Conservation (phyloP, 768 basidiomycete species). For the Leccinum rimulosum region DNA sequence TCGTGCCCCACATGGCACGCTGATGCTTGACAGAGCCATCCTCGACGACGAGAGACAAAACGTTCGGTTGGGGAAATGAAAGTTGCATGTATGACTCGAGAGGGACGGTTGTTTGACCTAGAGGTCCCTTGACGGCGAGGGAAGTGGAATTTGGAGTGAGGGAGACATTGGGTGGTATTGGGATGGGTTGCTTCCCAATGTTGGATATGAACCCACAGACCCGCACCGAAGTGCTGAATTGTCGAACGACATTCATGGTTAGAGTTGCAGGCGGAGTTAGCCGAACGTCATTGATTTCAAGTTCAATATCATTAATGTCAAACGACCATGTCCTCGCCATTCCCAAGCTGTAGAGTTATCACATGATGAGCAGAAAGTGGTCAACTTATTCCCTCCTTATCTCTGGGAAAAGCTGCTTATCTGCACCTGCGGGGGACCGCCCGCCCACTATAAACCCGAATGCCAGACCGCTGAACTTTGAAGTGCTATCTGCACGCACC, state of each 20-base stretch:
- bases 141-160: constrained; percentile 36
- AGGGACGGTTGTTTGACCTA: constrained; percentile 48
- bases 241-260: constrained; percentile 28
- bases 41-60: constrained; percentile 43
- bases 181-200: constrained; percentile 60
- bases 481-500: not conserved
- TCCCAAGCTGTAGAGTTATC: not conserved
- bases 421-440: not conserved
- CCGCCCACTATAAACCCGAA: not conserved
- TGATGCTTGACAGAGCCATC: constrained; percentile 71
- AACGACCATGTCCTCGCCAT: not conserved
- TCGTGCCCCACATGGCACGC: constrained; percentile 93
- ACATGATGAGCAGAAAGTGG: not conserved
- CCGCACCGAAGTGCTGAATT: constrained; percentile 50
- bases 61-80: constrained; percentile 31
- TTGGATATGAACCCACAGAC: constrained; percentile 52
- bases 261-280: not conserved
- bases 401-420: constrained; percentile 1
- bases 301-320: no score
- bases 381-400: not conserved
- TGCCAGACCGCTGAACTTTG: not conserved
- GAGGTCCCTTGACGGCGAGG: constrained; percentile 57
- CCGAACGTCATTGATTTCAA: not conserved
- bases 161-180: constrained; percentile 48
- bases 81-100: constrained; percentile 48